Conservation (phyloP, 192 early-diverging fungal species). For the Funneliformis mosseae region DNA sequence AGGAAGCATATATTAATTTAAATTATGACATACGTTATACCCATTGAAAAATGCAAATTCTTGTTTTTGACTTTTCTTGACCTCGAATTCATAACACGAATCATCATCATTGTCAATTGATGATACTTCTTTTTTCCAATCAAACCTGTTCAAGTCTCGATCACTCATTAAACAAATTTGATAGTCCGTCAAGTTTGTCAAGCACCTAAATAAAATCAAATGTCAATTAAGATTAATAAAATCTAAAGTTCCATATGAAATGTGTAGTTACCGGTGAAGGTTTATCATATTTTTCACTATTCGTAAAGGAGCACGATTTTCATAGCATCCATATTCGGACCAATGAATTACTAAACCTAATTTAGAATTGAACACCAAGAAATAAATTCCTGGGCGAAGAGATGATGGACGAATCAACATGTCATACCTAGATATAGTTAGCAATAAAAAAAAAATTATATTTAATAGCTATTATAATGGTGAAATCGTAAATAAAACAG, state of each 20-base stretch:
- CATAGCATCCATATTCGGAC: constrained; percentile 32
- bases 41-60: neutral
- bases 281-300: constrained; percentile 35
- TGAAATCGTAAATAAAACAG: neutral
- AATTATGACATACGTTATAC: constrained; percentile 4
- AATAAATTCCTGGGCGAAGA: constrained; percentile 2
- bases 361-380: neutral
- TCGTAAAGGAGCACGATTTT: constrained; percentile 13
- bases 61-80: constrained; percentile 25
- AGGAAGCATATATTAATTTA: too few species aligned
- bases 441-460: neutral
- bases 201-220: neutral
- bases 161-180: constrained; percentile 32
- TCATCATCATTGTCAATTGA: neutral
- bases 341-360: constrained; percentile 30
- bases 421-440: neutral
- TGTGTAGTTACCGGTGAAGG: constrained; percentile 20
- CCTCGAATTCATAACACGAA: constrained; percentile 10
- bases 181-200: constrained; percentile 31
- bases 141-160: constrained; percentile 15
- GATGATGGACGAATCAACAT: too few species aligned
- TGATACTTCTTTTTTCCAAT: neutral
- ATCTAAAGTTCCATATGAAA: too few species aligned
- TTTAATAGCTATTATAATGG: too few species aligned
- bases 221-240: neutral